Conservation (phyloP, 164 flowering plant species). For the Stephania yunnanensis region DNA sequence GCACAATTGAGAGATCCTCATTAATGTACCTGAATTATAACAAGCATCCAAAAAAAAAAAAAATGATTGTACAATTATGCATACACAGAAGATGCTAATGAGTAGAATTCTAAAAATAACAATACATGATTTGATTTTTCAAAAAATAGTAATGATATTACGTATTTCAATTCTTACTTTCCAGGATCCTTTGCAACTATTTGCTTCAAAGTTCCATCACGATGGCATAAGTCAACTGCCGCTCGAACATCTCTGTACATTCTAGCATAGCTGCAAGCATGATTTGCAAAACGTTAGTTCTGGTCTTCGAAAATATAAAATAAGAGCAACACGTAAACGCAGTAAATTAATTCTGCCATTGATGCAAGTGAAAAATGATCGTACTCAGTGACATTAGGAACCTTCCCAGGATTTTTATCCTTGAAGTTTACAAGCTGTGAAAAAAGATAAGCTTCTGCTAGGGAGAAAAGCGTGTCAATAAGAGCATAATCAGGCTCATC, state of each 20-base stretch:
- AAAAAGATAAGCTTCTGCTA: constrained; percentile 94
- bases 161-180: constrained; percentile 32
- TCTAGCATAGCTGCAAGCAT: constrained; percentile 55
- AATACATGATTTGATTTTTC: constrained; percentile 38
- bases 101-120: neutral
- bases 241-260: constrained; percentile 96
- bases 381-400: constrained; percentile 65
- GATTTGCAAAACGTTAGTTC: neutral
- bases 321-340: neutral
- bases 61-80: neutral
- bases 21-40: constrained; percentile 61
- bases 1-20: constrained; percentile 71
- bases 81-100: neutral
- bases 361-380: constrained; percentile 11
- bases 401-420: constrained; percentile 69
- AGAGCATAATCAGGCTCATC: constrained; percentile 99
- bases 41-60: neutral
- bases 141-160: neutral
- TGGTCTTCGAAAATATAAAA: neutral
- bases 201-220: constrained; percentile 95
- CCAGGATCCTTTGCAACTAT: constrained; percentile 93
- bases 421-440: constrained; percentile 92
- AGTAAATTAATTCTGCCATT: neutral
- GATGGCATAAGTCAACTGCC: constrained; percentile 96
- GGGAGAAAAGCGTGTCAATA: constrained; percentile 91